Evolutionary conservation across 139 green algal species (phyloP).

Genomic region (Chlorella sp.): DNA sequence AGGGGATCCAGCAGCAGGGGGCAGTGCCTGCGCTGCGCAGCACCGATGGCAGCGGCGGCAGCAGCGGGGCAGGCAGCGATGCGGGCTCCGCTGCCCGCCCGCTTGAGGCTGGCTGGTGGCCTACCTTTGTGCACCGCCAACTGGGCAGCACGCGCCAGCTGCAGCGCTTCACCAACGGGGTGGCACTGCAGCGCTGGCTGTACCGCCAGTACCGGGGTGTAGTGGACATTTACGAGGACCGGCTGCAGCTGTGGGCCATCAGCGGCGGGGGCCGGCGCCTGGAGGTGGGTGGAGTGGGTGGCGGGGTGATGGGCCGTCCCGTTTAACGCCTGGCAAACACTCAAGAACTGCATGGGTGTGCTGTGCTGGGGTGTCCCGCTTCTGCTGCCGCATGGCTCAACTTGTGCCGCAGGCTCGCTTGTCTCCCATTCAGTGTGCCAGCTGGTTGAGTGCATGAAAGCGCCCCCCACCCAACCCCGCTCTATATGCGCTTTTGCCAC

Average conservation of each 20-base stretch:
- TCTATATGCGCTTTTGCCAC: too few species aligned
- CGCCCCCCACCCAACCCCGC: too few species aligned
- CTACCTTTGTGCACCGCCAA: slow-evolving; percentile 49
- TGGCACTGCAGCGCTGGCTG: slow-evolving; percentile 11
- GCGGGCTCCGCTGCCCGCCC: not conserved
- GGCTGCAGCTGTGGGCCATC: slow-evolving; percentile 22
- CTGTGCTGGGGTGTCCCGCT: not conserved
- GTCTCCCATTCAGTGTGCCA: too few species aligned
- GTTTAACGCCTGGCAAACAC: too few species aligned
- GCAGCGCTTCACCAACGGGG: slow-evolving; percentile 65
- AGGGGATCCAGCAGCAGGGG: too few species aligned
- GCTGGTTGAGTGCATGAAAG: too few species aligned
- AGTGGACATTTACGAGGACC: slow-evolving; percentile 32
- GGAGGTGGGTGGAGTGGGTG: not conserved
- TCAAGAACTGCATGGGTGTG: too few species aligned
- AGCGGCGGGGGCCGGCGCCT: not conserved
- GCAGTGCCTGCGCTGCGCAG: not conserved
- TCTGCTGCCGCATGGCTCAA: not conserved
- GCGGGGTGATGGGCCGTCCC: too few species aligned
- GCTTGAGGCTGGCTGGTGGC: slow-evolving; percentile 44
- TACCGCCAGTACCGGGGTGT: slow-evolving; percentile 26
- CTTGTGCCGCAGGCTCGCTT: not conserved
- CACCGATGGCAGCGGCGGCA: not conserved
- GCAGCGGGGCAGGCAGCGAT: not conserved
- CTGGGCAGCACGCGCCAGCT: slow-evolving; percentile 60